Percentiles rank a stretch among this genome's conserved stretches.
Conservation (phyloP, 495 filamentous ascomycete genomes). For the Talaromyces borbonicus region DNA sequence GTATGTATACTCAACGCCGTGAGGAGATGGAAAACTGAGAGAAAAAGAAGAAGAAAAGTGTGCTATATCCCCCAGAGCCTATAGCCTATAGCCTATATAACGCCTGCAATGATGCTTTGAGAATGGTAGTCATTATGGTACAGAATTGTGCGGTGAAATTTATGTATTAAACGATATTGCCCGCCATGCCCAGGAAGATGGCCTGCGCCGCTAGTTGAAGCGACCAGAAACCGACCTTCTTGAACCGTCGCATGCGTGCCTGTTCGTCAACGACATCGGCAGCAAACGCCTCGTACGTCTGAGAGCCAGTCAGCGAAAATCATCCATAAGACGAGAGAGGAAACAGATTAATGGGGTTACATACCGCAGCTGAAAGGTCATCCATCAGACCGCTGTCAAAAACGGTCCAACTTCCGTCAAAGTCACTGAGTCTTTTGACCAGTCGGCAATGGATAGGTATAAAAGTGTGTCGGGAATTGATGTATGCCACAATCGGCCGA, state of each 20-base stretch:
- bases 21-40: too few relatives aligned
- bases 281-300: slow-evolving; percentile 87
- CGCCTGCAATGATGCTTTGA: slow-evolving; percentile 5
- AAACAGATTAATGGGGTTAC: slow-evolving; percentile 11
- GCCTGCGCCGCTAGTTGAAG: slow-evolving; percentile 84
- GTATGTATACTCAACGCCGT: too few relatives aligned
- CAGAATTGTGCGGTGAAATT: too few relatives aligned
- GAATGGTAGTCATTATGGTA: slow-evolving; percentile 2
- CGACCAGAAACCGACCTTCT: slow-evolving; percentile 95
- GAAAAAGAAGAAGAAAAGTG: background rate
- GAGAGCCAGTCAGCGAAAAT: slow-evolving; percentile 8
- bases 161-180: slow-evolving; percentile 68
- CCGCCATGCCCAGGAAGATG: slow-evolving; percentile 90
- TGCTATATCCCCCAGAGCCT: too few relatives aligned
- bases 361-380: slow-evolving; percentile 78
- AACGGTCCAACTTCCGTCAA: slow-evolving; percentile 92
- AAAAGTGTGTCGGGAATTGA: slow-evolving; percentile 85
- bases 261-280: slow-evolving; percentile 79
- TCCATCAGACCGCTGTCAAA: slow-evolving; percentile 94
- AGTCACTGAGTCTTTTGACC: slow-evolving; percentile 76
- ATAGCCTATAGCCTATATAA: background rate
- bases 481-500: slow-evolving; percentile 96
- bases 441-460: slow-evolving; percentile 93
- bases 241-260: slow-evolving; percentile 73
- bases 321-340: too few relatives aligned